Evolutionary conservation across 2,329 filamentous ascomycete species (phyloP).

Genomic region (Pyrenophora seminiperda): DNA sequence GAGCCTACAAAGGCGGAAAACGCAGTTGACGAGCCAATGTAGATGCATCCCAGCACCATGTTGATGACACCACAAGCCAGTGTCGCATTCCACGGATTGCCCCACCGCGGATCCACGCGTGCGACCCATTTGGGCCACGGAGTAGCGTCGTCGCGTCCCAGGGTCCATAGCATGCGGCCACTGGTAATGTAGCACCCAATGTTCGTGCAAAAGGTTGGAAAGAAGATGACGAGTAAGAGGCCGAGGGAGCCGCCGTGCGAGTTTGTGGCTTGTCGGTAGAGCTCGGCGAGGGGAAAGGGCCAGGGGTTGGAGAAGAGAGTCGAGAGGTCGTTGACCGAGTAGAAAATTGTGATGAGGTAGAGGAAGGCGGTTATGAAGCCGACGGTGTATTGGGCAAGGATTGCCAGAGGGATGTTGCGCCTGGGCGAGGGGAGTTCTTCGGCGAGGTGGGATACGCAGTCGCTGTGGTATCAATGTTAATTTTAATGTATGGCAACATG

Average conservation of each 20-base stretch:
- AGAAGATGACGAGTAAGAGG: constrained; percentile 58
- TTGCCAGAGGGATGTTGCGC: constrained; percentile 50
- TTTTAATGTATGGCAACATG: not conserved
- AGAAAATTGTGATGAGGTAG: constrained; percentile 55
- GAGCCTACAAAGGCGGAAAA: constrained; percentile 70
- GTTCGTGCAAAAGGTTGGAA: constrained; percentile 58
- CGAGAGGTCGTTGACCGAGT: constrained; percentile 63
- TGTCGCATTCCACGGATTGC: constrained; percentile 63
- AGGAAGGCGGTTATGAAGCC: constrained; percentile 45
- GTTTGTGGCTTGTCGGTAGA: constrained; percentile 61
- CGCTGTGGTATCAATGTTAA: constrained; percentile 37
- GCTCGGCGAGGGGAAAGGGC: constrained; percentile 67
- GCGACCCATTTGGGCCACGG: constrained; percentile 58
- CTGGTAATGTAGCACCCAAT: constrained; percentile 65
- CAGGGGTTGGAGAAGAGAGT: constrained; percentile 56
- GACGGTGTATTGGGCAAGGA: constrained; percentile 46
- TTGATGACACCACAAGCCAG: constrained; percentile 57
- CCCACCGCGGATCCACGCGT: constrained; percentile 53
- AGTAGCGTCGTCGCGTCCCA: constrained; percentile 63
- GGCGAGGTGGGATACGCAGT: constrained; percentile 68
- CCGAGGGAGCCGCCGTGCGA: constrained; percentile 49
- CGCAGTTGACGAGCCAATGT: constrained; percentile 68
- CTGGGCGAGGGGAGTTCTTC: constrained; percentile 54
- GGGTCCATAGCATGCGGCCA: constrained; percentile 67
- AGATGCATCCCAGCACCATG: constrained; percentile 66